Percentiles rank a stretch among this genome's conserved stretches.
These are phyloP conservation scores for Backusella morwellensis DNA, from an alignment of 192 early-diverging fungal genomes.

Conservation along the genomic window DNA sequence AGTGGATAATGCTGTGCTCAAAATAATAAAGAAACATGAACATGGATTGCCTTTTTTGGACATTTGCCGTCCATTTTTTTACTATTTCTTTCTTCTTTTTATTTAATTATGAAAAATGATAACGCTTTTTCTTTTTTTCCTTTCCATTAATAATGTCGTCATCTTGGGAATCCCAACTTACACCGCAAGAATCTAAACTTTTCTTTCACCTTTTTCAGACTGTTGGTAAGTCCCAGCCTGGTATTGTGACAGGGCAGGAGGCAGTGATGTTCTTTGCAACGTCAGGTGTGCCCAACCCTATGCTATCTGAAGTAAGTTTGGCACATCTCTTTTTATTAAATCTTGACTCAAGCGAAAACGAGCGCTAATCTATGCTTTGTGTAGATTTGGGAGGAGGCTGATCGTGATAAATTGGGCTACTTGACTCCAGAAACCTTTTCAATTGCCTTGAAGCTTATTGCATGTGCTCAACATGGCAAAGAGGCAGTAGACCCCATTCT, in stretches of 20 bases:
- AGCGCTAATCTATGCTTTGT: background rate
- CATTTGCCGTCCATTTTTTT: background rate
- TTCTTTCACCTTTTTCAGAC: slow-evolving; percentile 61
- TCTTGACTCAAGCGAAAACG: background rate
- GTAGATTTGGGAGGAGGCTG: slow-evolving; percentile 81
- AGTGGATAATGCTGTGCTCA: background rate
- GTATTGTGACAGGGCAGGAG: slow-evolving; percentile 62
- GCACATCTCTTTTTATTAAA: background rate
- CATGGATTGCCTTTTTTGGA: background rate
- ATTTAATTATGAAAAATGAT: background rate
- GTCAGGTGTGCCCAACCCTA: slow-evolving; percentile 59
- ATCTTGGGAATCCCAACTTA: slow-evolving; percentile 40
- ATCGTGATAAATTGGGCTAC: slow-evolving; percentile 72
- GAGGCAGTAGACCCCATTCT: slow-evolving; percentile 17
- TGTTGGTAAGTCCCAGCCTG: slow-evolving; percentile 60
- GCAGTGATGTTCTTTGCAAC: slow-evolving; percentile 75
- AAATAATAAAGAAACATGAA: background rate
- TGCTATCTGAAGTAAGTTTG: slow-evolving; percentile 55
- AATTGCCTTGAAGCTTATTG: slow-evolving; percentile 82
- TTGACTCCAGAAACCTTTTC: slow-evolving; percentile 72
- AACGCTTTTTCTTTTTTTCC: background rate
- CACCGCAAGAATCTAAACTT: slow-evolving; percentile 56
- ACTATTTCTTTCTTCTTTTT: background rate
- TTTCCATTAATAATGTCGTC: slow-evolving; percentile 3
- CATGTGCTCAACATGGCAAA: slow-evolving; percentile 30